A percentile compares a stretch with the other conserved stretches of the same genome.
Evolutionary conservation across 2,329 filamentous ascomycete species (phyloP).

Genomic region (Ophiostoma novo-ulmi): DNA sequence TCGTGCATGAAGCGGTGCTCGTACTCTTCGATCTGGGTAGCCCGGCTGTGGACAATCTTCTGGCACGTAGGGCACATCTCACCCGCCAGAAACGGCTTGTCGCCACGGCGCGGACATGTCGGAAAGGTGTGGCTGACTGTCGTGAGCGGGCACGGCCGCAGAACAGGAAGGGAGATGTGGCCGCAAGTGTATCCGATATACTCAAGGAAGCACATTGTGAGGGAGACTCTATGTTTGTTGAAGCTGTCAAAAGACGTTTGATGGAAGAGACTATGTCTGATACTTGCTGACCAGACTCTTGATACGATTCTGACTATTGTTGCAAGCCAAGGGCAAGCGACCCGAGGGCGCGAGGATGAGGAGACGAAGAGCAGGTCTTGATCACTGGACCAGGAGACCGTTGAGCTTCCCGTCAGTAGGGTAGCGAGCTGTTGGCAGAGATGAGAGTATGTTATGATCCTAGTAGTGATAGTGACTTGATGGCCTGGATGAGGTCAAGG

Average conservation of each 20-base stretch:
- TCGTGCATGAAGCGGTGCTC: slow-evolving; percentile 44
- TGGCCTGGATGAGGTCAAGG: background rate
- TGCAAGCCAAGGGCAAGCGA: background rate
- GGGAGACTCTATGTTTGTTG: background rate
- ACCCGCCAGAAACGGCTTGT: slow-evolving; percentile 33
- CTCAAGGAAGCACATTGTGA: slow-evolving; percentile 45
- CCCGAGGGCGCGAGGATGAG: background rate
- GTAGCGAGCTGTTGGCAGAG: background rate
- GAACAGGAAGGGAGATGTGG: slow-evolving; percentile 40
- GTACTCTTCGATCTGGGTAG: slow-evolving; percentile 38
- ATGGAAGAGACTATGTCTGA: too few species aligned
- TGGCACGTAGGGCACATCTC: slow-evolving; percentile 39
- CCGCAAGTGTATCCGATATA: slow-evolving; percentile 46
- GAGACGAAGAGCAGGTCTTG: background rate
- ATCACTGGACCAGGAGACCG: background rate
- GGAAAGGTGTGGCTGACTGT: slow-evolving; percentile 37
- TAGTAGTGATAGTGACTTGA: background rate
- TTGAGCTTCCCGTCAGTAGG: background rate
- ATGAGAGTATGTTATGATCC: background rate
- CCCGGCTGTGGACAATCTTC: slow-evolving; percentile 38
- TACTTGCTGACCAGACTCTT: too few species aligned
- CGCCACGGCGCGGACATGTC: slow-evolving; percentile 33
- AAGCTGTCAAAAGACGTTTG: too few species aligned
- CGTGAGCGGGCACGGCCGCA: slow-evolving; percentile 42
- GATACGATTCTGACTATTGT: background rate